Base-by-base conservation (phyloP, 2,329 filamentous ascomycete species). In the Aspergillus puulaauensis region DNA sequence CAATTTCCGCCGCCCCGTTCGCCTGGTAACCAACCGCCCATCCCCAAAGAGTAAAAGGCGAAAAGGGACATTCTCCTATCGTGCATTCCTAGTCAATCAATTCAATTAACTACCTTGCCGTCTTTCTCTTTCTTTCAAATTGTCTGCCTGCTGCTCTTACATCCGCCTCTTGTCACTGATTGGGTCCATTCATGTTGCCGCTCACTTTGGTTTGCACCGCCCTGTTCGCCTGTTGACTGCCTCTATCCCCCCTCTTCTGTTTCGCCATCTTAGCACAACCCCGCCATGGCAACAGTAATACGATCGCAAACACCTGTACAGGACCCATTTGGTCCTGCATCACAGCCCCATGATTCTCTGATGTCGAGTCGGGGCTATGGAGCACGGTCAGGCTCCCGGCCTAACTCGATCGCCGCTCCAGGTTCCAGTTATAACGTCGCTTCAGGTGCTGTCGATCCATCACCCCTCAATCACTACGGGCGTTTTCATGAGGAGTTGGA, bases 401-500 rank as follows among this genome's bases (percentile, higher is more conserved):
- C 76, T 7, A 73, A 70, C 54, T 79, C 78, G 48, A 76, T 74
- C 57, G 66, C 72, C 48, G 76, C 72, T 52, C 66, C 63, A 53
- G 66, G 63, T 39, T 70, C 73, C 19, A 69, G 73, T 50, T 73
- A 74, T 59, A 74, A 76, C 39, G 71, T 73, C 53, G 56, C 65
- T 43, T 71, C 73, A 57, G 70, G 68, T 50, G 69, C 67, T 33
- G 64, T 68, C 19, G 71, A 76, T 12, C 61, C 69, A 9, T 65
- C 73, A 5, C 62, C 70, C 14, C 58, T 73, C 45, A 63, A 70
- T 40, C 73, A 76, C 44, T 69, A 72, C 50, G 69, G 68, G 50
- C 74, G 73, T 17, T 73, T 76, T 27, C 73, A 74, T 57, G 75
- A 78, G 61, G 74, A 76, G 15, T 65, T 75, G 35, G 72, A 74